phyloP scores from a whole-genome alignment of 306 rosid genomes.

The Biancaea sappan region DNA sequence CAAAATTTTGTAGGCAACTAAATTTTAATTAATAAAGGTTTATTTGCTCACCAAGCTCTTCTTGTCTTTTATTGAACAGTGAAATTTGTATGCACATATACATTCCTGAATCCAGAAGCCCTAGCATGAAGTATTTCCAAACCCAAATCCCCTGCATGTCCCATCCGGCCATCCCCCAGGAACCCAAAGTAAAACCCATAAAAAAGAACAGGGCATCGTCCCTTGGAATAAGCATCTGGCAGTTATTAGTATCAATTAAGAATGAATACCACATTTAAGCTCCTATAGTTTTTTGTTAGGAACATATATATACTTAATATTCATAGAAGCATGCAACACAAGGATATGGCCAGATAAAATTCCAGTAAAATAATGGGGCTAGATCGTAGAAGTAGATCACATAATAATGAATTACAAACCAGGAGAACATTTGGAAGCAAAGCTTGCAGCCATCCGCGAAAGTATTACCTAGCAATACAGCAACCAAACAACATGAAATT shows the following conservation, averaged over 20 bases:
- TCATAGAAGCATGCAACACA: not conserved
- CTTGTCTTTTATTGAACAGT: too few species aligned
- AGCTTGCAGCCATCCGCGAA: conserved; percentile 37
- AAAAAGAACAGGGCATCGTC: not conserved
- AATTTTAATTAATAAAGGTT: too few species aligned
- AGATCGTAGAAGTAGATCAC: conserved; percentile 1
- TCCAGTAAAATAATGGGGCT: not conserved
- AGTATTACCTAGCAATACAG: not conserved
- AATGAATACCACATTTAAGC: not conserved
- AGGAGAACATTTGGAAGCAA: conserved; percentile 46
- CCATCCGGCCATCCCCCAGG: not conserved
- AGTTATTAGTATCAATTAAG: not conserved
- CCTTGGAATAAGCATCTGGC: not conserved
- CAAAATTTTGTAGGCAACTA: not conserved
- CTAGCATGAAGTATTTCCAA: not conserved
- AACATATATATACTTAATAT: too few species aligned
- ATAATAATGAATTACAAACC: conserved; percentile 31
- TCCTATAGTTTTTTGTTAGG: too few species aligned
- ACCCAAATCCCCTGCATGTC: not conserved
- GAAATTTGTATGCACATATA: too few species aligned
- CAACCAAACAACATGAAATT: not conserved
- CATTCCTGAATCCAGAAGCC: not conserved
- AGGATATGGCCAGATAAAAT: not conserved
- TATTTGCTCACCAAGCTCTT: too few species aligned
- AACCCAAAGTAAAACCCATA: not conserved